Base-by-base conservation (phyloP, 139 green algal genomes). In the Nannochloris sp. region DNA sequence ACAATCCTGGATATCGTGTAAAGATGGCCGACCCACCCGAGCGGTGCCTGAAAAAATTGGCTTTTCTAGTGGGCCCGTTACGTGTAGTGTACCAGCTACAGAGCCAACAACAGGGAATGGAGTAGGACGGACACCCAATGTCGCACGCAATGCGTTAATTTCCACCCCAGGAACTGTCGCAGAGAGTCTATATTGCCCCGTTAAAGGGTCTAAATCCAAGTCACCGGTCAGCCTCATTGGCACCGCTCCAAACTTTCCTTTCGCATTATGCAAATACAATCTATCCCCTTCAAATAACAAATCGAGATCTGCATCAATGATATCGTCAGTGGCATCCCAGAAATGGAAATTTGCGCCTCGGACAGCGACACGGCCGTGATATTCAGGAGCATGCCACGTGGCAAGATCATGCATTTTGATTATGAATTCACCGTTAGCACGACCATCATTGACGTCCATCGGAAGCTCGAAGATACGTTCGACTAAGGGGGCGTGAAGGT, bases 291-390 rank as follows among this genome's bases (percentile, higher is more conserved):
- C 90, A 75, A 97, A 94, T 47, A 96, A 57, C 58, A 98, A 75
- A 61, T 96, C 86, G 68, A 97, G 81, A 64, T 84, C 45, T 1
- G 74, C 76, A 8, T 72, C 75, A 15, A 58, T 66, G 39, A 98
- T 81, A 63, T 95, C 83, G 72, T 97, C 89, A 15, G 91, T 77
- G 0, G 93, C 59, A 61, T 98, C 93, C 85, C 86, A 98, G 44
- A 99, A 96, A 77, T 97, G 92, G 53, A 99, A 90, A 14, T 75
- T 73, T 4, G 74, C 61, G 25, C 74, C 79, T n/a, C 59, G 54
- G 14, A 92, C 72, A 10, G 42, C 30, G 15, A 79, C 46, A 13
- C 76, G 70, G 44, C 89, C 90, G 33, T 71, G 67, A 36, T 97
- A 78, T 57, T 82, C 70, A 24, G 90, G 91, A 54, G 93, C 94